These are phyloP conservation scores for Stachybotrys elegans DNA, from an alignment of 2,329 filamentous ascomycete genomes.

Conservation along the genomic window DNA sequence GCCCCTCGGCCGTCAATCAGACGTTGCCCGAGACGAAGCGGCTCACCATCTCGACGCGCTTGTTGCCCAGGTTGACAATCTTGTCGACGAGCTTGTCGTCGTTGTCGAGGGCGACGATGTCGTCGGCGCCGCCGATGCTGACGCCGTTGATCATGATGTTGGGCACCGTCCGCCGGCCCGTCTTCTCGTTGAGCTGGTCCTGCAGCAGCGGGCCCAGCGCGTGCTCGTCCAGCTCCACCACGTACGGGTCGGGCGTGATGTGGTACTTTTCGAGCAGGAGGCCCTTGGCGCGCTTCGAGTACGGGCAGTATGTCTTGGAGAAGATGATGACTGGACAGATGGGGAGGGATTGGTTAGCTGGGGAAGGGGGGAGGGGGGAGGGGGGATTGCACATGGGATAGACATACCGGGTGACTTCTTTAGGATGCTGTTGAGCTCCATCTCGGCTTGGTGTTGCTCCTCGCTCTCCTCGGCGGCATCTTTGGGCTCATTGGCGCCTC, in stretches of 20 bases:
- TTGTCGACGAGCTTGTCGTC: conserved; percentile 64
- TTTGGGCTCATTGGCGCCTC: not conserved
- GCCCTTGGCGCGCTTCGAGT: conserved; percentile 78
- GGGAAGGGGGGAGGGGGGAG: not conserved
- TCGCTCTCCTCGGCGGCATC: conserved; percentile 39
- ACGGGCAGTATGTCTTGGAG: conserved; percentile 89
- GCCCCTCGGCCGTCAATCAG: conserved; percentile 8
- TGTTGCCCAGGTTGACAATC: conserved; percentile 69
- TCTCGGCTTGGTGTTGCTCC: conserved; percentile 60
- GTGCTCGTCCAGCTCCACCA: conserved; percentile 88
- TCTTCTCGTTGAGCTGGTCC: conserved; percentile 63
- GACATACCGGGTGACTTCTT: conserved; percentile 78
- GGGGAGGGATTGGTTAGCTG: conserved; percentile 10
- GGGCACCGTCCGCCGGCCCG: conserved; percentile 80
- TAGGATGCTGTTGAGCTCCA: conserved; percentile 71
- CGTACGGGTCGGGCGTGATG: conserved; percentile 75
- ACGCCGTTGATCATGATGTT: conserved; percentile 86
- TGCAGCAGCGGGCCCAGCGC: conserved; percentile 70
- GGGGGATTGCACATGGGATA: no score
- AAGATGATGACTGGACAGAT: conserved; percentile 75
- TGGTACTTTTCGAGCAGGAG: conserved; percentile 80
- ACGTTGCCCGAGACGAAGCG: conserved; percentile 22
- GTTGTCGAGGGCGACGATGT: conserved; percentile 67
- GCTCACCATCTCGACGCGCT: conserved; percentile 51
- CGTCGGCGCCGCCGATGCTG: conserved; percentile 87